phyloP scores from a whole-genome alignment of 768 basidiomycete genomes.

The Lentinus tigrinus region DNA sequence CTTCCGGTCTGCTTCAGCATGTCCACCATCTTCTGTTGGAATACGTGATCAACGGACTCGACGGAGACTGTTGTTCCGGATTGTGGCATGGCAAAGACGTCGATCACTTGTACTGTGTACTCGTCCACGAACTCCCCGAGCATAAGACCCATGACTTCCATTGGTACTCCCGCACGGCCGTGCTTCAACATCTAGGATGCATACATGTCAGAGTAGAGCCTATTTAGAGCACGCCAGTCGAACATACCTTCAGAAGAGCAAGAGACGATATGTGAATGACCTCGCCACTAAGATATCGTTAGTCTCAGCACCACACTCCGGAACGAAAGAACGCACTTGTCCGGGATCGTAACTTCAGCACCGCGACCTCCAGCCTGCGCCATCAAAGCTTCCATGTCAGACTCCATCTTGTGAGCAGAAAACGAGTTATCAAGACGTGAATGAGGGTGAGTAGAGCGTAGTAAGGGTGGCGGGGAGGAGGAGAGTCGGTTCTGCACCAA shows the following conservation, averaged over 20 bases:
- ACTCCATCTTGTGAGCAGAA: slow-evolving; percentile 21
- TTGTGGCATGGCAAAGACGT: slow-evolving; percentile 99
- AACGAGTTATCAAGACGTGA: not conserved
- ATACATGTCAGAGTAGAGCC: not conserved
- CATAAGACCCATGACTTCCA: slow-evolving; percentile 99
- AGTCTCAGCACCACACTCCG: slow-evolving; percentile 1
- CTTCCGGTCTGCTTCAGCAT: slow-evolving; percentile 99
- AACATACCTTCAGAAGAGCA: slow-evolving; percentile 89
- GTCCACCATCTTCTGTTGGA: slow-evolving; percentile 97
- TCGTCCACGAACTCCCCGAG: slow-evolving; percentile 98
- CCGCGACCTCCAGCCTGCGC: slow-evolving; percentile 27
- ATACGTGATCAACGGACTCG: slow-evolving; percentile 98
- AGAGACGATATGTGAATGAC: slow-evolving; percentile 97
- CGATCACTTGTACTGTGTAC: slow-evolving; percentile 90
- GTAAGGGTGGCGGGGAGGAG: slow-evolving; percentile 5
- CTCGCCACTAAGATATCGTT: slow-evolving; percentile 60
- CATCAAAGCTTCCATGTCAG: slow-evolving; percentile 34
- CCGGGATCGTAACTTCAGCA: slow-evolving; percentile 57
- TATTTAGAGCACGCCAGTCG: not conserved
- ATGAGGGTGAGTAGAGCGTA: not conserved
- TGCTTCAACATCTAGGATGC: slow-evolving; percentile 91
- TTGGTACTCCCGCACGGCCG: slow-evolving; percentile 96
- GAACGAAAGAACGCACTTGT: slow-evolving; percentile 56
- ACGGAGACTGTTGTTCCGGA: slow-evolving; percentile 97
- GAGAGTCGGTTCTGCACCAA: not conserved